Base-by-base conservation (phyloP, 352 stramenopile species). In the Globisporangium irregulare region DNA sequence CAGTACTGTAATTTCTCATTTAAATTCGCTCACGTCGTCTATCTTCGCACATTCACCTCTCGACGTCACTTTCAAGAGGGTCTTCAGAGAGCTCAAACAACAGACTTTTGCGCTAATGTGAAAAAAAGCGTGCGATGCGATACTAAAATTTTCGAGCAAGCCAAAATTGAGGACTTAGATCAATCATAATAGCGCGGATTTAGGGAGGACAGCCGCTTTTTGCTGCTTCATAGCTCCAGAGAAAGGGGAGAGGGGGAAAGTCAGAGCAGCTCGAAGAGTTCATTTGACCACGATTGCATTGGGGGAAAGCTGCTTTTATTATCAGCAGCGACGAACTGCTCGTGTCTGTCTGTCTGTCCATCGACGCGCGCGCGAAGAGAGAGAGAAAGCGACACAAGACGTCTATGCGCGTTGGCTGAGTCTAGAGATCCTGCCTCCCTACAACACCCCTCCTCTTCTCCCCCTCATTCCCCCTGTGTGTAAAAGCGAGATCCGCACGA, bases 401-500 rank as follows among this genome's bases (percentile, higher is more conserved):
- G 55, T 61, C 27, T 46, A 46, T 61, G 55, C 54, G 54, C 54
- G 34, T 27, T 20, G 25, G 24, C 24, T 34, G 24, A 34, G 51
- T 34, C 24, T 20, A 34, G 22, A 20, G 10, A 10, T 57, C 24
- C 51, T 56, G 8, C 20, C 20, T 55, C 48, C 48, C 7, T 59
- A 24, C 54, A 10, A 4, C 27, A 15, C 27, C 18, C n/a, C 54
- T 59, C 27, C 25, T 1, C 22, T 5, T 43, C 27, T 27, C 9
- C 24, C 54, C 53, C 29, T 36, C 53, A 36, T 29, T 12, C 32
- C 25, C 20, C 22, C 29, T 46, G 29, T 61, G 55, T 61, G 55
- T 61, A 61, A 61, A 61, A 61, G 55, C 56, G 56, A 62, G 9
- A 27, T 62, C 56, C 55, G 55, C 10, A 20, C 9, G 29, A 61